Conservation (phyloP, 2,329 filamentous ascomycete genomes). For the Cladophialophora carrionii region DNA sequence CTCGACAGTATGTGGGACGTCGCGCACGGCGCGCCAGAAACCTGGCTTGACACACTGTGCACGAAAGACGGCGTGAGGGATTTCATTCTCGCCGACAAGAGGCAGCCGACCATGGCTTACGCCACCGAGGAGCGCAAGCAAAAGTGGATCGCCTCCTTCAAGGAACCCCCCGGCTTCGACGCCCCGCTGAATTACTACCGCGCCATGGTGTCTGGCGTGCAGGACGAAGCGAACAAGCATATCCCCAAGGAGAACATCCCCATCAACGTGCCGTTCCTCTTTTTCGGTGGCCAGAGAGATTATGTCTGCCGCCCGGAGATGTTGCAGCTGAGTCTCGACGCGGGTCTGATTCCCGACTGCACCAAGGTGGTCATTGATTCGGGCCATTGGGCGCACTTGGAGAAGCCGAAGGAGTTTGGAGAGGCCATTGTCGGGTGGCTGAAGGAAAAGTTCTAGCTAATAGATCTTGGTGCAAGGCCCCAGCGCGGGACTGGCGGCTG, state of each 20-base stretch:
- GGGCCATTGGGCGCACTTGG: constrained; percentile 31
- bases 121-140: constrained; percentile 41
- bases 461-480: not conserved
- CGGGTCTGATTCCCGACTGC: constrained; percentile 25
- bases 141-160: constrained; percentile 41
- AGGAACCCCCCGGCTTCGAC: constrained; percentile 26
- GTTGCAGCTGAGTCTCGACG: constrained; percentile 16
- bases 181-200: constrained; percentile 29
- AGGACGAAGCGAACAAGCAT: constrained; percentile 22
- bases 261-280: constrained; percentile 27
- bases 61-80: constrained; percentile 44
- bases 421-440: constrained; percentile 26
- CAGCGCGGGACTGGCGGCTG: not conserved
- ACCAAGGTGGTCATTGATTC: constrained; percentile 24
- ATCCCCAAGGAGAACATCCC: constrained; percentile 21
- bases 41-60: constrained; percentile 45
- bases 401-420: constrained; percentile 25
- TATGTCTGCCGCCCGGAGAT: constrained; percentile 21
- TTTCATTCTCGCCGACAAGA: constrained; percentile 36
- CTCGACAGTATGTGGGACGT: constrained; percentile 46
- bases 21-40: constrained; percentile 42
- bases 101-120: constrained; percentile 43
- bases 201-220: constrained; percentile 16
- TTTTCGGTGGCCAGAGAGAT: constrained; percentile 26
- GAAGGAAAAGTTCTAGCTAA: constrained; percentile 20